Conservation (phyloP, 2,329 filamentous ascomycete genomes). For the Paracorniculantispora psalliotae region DNA sequence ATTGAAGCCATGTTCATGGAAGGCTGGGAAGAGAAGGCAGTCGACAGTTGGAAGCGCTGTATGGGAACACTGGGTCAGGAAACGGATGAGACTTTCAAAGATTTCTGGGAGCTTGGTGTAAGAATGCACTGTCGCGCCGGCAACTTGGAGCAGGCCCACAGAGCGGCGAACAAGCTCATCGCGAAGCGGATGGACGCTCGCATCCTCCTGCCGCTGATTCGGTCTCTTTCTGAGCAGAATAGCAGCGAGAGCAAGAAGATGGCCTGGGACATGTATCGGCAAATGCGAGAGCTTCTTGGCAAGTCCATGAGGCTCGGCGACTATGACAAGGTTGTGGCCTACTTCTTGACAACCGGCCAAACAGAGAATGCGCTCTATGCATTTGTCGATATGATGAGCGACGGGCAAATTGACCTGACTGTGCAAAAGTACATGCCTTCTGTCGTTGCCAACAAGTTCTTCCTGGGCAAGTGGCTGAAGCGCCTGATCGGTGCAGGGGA, state of each 20-base stretch:
- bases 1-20: conserved; percentile 64
- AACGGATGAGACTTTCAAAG: conserved; percentile 39
- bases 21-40: conserved; percentile 54
- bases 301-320: conserved; percentile 62
- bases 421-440: conserved; percentile 41
- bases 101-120: conserved; percentile 61
- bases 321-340: conserved; percentile 69
- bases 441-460: conserved; percentile 65
- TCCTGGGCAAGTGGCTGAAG: conserved; percentile 86
- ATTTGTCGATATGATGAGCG: conserved; percentile 86
- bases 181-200: conserved; percentile 46
- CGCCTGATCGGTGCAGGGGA: conserved; percentile 70
- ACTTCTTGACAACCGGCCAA: conserved; percentile 62
- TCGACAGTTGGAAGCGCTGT: conserved; percentile 59
- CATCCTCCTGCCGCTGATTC: conserved; percentile 64
- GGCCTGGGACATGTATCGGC: conserved; percentile 65
- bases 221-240: conserved; percentile 53
- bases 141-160: conserved; percentile 54
- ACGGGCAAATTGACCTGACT: conserved; percentile 46
- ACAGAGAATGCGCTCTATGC: conserved; percentile 65
- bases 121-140: conserved; percentile 57
- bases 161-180: conserved; percentile 51
- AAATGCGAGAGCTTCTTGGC: conserved; percentile 57
- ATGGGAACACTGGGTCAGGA: conserved; percentile 47
- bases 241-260: conserved; percentile 42